Conservation (phyloP, 2,329 filamentous ascomycete genomes). For the Aspergillus bombycis region DNA sequence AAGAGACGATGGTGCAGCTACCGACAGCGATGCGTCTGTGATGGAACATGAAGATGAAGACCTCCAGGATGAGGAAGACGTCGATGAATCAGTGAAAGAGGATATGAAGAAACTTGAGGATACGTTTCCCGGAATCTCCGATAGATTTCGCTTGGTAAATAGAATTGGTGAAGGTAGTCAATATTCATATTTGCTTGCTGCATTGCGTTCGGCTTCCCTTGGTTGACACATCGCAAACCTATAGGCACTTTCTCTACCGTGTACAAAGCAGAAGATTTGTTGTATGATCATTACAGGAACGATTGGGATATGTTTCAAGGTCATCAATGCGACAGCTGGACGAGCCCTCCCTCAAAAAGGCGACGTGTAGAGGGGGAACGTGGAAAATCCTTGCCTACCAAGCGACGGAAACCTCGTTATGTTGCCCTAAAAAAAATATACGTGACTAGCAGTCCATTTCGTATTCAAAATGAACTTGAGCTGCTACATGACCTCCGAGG, state of each 20-base stretch:
- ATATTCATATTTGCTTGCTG: neutral
- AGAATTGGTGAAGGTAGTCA: slow-evolving; percentile 87
- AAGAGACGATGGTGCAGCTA: slow-evolving; percentile 17
- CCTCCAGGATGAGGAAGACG: slow-evolving; percentile 38
- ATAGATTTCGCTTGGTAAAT: slow-evolving; percentile 88
- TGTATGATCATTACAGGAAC: slow-evolving; percentile 81
- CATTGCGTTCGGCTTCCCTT: neutral
- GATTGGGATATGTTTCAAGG: slow-evolving; percentile 76
- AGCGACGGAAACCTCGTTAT: slow-evolving; percentile 66
- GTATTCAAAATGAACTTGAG: slow-evolving; percentile 95
- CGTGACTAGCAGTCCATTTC: slow-evolving; percentile 89
- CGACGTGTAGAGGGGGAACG: slow-evolving; percentile 48
- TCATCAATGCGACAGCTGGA: slow-evolving; percentile 67
- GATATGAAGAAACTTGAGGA: slow-evolving; percentile 86
- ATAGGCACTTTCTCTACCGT: slow-evolving; percentile 96
- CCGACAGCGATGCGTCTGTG: slow-evolving; percentile 21
- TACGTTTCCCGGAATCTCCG: slow-evolving; percentile 80
- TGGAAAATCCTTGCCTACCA: slow-evolving; percentile 33
- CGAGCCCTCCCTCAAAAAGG: slow-evolving; percentile 67
- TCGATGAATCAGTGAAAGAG: slow-evolving; percentile 64
- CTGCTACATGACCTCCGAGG: slow-evolving; percentile 83
- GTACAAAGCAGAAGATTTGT: slow-evolving; percentile 94
- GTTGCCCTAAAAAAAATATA: slow-evolving; percentile 99
- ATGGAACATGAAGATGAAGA: slow-evolving; percentile 19
- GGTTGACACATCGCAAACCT: slow-evolving; percentile 11